Base-by-base conservation (phyloP, 345 rosid genomes). In the Brassica nigra region DNA sequence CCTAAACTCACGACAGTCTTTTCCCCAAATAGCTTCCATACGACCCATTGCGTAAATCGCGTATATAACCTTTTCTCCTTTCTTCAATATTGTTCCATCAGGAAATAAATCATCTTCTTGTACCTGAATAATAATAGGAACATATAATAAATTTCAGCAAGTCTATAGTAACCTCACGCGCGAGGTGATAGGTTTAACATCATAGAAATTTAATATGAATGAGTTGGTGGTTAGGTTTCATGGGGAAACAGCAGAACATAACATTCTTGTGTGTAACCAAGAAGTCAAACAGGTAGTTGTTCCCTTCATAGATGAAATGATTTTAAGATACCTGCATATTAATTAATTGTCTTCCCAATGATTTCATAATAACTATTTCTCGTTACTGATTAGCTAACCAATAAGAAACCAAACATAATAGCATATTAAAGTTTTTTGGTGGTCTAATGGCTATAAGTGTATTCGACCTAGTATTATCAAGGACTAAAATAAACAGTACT, bases 21-120 rank as follows among this genome's bases (percentile, higher is more conserved):
- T 87, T 34, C 99, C 98, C 98, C 98, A 95, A 66, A 95, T 88
- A n/a, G 89, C 87, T 78, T 93, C 97, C 93, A 93, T 91, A 71
- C 98, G 82, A 75, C 94, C 99, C 98, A 95, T 95, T 68, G 99
- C 81, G 59, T 95, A 93, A 8, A 91, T 89, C 18, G 93, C 97
- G 68, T 95, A 95, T 3, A 95, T 76, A 9, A 95, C 93, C 18
- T 95, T 95, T 12, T 97, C 90, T 63, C 99, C 97, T 81, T 87
- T 93, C 81, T 89, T 90, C 29, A 93, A 10, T 0, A 83, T 83
- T 0, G 97, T 91, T 33, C 99, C 98, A 81, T 95, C 95, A 0
- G 99, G 98, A 68, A 93, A 90, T n/a, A 80, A 73, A 70, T 93
- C 96, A 52, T 93, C 99, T 76, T 91, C 94, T 49, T 85, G 76